Evolutionary conservation across 2,329 filamentous ascomycete genomes (phyloP).

Genomic region (Stachybotrys elegans): DNA sequence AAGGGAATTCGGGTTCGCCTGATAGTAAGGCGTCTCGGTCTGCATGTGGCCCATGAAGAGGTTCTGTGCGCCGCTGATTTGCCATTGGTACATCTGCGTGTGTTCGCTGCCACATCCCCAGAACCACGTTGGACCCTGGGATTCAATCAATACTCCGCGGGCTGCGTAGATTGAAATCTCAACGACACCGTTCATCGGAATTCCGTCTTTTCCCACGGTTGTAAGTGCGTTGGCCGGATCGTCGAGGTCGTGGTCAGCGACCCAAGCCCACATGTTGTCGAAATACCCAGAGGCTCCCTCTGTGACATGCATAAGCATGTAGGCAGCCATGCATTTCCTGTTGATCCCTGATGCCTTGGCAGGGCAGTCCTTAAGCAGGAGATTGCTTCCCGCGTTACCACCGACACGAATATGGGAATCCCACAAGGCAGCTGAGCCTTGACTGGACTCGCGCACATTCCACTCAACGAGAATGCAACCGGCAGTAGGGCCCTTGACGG

Average conservation of each 20-base stretch:
- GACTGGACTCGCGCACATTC: slow-evolving; percentile 55
- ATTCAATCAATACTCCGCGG: slow-evolving; percentile 27
- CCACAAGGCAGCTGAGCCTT: slow-evolving; percentile 33
- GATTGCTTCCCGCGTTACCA: slow-evolving; percentile 61
- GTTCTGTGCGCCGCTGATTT: slow-evolving; percentile 39
- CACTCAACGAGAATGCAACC: slow-evolving; percentile 60
- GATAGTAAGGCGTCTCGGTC: slow-evolving; percentile 36
- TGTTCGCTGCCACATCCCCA: slow-evolving; percentile 43
- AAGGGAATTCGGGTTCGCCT: slow-evolving; percentile 36
- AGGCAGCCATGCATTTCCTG: slow-evolving; percentile 54
- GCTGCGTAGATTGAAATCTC: slow-evolving; percentile 28
- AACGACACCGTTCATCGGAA: not conserved
- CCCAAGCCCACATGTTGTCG: slow-evolving; percentile 60
- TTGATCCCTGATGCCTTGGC: slow-evolving; percentile 43
- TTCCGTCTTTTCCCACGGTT: slow-evolving; percentile 42
- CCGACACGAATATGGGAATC: slow-evolving; percentile 62
- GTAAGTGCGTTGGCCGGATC: slow-evolving; percentile 17
- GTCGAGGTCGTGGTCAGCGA: slow-evolving; percentile 52
- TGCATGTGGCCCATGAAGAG: slow-evolving; percentile 41
- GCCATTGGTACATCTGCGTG: slow-evolving; percentile 43
- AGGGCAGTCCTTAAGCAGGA: slow-evolving; percentile 57
- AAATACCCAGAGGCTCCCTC: slow-evolving; percentile 38
- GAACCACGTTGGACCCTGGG: slow-evolving; percentile 23
- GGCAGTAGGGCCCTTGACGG: slow-evolving; percentile 60
- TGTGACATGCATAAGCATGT: slow-evolving; percentile 44